Percentiles rank a stretch among this genome's conserved stretches.
phyloP scores from a whole-genome alignment of 805 yeast species.

The Suhomyces pyralidae region DNA sequence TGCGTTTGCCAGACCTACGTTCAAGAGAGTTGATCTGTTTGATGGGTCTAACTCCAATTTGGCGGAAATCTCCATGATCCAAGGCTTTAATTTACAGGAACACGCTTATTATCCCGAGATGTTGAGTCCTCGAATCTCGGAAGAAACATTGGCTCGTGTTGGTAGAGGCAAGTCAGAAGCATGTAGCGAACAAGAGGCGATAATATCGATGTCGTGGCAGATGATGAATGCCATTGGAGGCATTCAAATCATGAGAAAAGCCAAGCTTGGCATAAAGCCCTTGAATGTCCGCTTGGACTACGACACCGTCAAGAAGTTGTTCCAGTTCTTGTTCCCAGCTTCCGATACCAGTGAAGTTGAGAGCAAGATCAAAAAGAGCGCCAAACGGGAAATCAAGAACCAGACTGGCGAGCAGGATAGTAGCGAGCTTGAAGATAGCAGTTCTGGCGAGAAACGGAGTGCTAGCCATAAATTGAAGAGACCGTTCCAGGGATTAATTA shows the following conservation, averaged over 20 bases:
- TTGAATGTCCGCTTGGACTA: constrained; percentile 72
- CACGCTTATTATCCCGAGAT: constrained; percentile 67
- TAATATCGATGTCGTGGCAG: constrained; percentile 55
- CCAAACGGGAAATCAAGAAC: background rate
- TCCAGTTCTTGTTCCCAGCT: constrained; percentile 68
- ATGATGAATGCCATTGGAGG: constrained; percentile 88
- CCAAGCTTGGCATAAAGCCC: constrained; percentile 62
- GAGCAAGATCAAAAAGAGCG: background rate
- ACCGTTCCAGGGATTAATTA: background rate
- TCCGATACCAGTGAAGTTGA: constrained; percentile 26
- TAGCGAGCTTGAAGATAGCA: background rate
- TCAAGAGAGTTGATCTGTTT: constrained; percentile 57
- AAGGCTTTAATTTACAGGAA: constrained; percentile 62
- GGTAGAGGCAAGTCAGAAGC: constrained; percentile 10
- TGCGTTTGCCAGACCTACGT: constrained; percentile 58
- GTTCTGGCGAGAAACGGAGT: background rate
- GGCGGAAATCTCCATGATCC: constrained; percentile 57
- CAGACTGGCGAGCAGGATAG: background rate
- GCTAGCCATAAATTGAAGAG: background rate
- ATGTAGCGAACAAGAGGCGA: constrained; percentile 15
- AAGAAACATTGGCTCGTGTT: background rate
- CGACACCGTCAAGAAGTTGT: constrained; percentile 57
- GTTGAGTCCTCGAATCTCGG: constrained; percentile 46
- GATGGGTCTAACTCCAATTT: constrained; percentile 67
- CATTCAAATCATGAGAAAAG: constrained; percentile 69